phyloP scores from a whole-genome alignment of 2,329 filamentous ascomycete genomes.

The Verticillium longisporum region DNA sequence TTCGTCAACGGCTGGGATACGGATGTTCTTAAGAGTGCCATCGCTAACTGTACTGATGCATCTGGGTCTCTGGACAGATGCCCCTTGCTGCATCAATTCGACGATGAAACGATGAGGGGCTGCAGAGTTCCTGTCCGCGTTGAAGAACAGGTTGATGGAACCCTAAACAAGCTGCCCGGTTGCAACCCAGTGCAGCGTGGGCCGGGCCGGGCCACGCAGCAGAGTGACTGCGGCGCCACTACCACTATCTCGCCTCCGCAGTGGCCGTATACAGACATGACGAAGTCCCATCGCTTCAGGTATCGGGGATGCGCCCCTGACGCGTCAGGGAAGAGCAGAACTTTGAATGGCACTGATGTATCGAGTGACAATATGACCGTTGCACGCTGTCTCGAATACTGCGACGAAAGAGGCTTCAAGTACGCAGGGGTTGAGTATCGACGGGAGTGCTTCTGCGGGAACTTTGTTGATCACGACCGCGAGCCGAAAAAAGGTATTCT shows the following conservation, averaged over 20 bases:
- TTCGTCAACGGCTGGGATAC: constrained; percentile 6
- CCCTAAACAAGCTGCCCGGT: constrained; percentile 44
- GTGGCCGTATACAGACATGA: constrained; percentile 37
- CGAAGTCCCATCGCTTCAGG: constrained; percentile 34
- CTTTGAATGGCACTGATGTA: constrained; percentile 19
- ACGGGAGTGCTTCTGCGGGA: constrained; percentile 30
- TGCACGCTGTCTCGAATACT: constrained; percentile 23
- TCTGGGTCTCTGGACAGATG: constrained; percentile 56
- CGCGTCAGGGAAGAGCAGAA: constrained; percentile 17
- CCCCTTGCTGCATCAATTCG: constrained; percentile 39
- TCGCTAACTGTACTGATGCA: constrained; percentile 58
- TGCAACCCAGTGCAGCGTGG: constrained; percentile 37
- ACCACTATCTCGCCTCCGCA: constrained; percentile 27
- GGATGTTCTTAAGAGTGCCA: constrained; percentile 34
- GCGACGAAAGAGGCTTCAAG: constrained; percentile 17
- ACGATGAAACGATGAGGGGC: constrained; percentile 28
- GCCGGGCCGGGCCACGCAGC: constrained; percentile 12
- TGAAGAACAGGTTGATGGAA: constrained; percentile 35
- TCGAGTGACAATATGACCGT: constrained; percentile 25
- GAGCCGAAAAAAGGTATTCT: constrained; percentile 30
- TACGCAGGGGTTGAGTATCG: constrained; percentile 31
- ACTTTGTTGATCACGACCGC: constrained; percentile 14
- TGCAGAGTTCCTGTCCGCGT: constrained; percentile 45
- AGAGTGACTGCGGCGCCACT: constrained; percentile 23
- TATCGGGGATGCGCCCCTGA: constrained; percentile 45